Evolutionary conservation across 2,329 filamentous ascomycete genomes (phyloP), one percentile per base, ranked within the genome.

Genomic region (Diplodia intermedia): DNA sequence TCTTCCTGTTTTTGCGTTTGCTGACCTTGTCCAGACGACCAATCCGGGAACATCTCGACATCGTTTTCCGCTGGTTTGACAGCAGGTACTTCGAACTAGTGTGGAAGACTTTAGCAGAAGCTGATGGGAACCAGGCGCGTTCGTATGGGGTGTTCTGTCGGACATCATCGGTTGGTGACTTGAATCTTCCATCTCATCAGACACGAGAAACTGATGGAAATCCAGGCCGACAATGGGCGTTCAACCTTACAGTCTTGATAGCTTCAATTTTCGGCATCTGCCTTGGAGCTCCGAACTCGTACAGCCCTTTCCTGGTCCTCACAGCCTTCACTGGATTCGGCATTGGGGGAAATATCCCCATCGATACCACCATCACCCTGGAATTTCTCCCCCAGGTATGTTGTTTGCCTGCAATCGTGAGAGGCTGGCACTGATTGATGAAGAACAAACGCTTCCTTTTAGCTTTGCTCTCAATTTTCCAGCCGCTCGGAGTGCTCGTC

Each of bases 241-340:
- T 88, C 77, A 88, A 88, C 72, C 71, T 86, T 47, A 88, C 86
- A 0, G 85, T 85, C 56, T 78, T 88, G n/a, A 79, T 87, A 65
- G 79, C 84, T 0, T 83, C 83, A 9, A 73, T 85, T 3, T 88
- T 88, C 69, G 85, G 86, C 9, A 75, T 87, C 0, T 82, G 81
- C 26, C 79, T 87, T 1, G 86, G 82, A 15, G 82, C 80, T 1
- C 82, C 84, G 9, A 80, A 83, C 66, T 81, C 76, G 12, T 87
- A 86, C 75, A 80, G 73, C 18, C 81, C 81, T 3, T 85, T 88
- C 57, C 79, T 87, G 23, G 81, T 84, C 15, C 73, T 87, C 9
- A 86, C 85, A 1, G 84, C 85, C 0, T 84, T 87, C 69, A 80
- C 84, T 12, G 85, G 86, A 2, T 84, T 86, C 67, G 84, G 84